Evolutionary conservation across 305 asterid genomes (phyloP), one percentile per base, ranked within the genome.

Genomic region (Fraxinus xanthoxyloides): DNA sequence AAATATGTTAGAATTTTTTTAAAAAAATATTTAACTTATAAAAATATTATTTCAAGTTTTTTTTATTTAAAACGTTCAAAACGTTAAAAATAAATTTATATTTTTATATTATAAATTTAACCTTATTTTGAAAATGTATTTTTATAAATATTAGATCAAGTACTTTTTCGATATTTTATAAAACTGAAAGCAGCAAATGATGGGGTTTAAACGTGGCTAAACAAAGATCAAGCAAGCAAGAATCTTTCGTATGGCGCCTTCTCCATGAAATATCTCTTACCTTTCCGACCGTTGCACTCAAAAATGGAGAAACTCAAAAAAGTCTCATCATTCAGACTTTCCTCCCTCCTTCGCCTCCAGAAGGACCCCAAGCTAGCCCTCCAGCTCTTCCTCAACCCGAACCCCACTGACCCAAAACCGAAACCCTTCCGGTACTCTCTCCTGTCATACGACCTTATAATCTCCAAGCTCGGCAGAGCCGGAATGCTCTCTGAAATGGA

Each of bases 391-490:
- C 93, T 92, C 40, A 90, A 90, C 77, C 97, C 98, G 15, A 86
- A 85, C 35, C 89, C 91, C 36, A 15, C 84, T 81, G 88, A 84
- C 74, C 84, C 86, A 5, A 80, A 81, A 83, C 85, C 87, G 35
- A 75, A 93, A 79, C 93, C 94, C 63, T 90, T 93, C 48, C 92
- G 92, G n/a, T 82, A 92, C 92, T 87, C 93, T 69, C 87, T 82
- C 78, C 90, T 87, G 63, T 91, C 93, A 78, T 94, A 93, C 87
- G 97, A 94, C 79, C 92, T 92, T 83, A 92, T 93, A 88, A 90
- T 94, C 86, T 84, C 91, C 87, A 93, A 94, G 84, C 92, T 94
- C 82, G 97, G 95, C 80, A 75, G 90, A 77, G 97, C 93, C 82
- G 91, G 87, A 81, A 88, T 94, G 97, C 87, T 92, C 83, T 17